phyloP scores from a whole-genome alignment of 2,329 filamentous ascomycete genomes.

The Penicillium sp. region DNA sequence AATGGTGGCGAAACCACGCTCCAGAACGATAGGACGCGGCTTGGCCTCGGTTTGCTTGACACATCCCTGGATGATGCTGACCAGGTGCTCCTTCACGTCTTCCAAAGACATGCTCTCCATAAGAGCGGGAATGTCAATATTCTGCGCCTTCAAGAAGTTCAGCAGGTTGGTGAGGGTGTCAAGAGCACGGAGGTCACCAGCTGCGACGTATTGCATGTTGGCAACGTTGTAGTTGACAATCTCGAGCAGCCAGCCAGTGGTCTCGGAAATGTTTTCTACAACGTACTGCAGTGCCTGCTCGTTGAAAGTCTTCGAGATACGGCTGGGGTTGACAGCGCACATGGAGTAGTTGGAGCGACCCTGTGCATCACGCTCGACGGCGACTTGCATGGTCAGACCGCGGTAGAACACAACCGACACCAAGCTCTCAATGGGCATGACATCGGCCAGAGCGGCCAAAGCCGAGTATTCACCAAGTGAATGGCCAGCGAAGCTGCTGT shows the following conservation, averaged over 20 bases:
- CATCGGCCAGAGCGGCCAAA: constrained; percentile 89
- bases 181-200: constrained; percentile 64
- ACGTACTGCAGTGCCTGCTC: constrained; percentile 96
- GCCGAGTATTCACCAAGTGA: constrained; percentile 98
- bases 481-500: constrained; percentile 97
- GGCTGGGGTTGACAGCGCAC: constrained; percentile 98
- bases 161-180: constrained; percentile 72
- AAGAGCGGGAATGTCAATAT: constrained; percentile 93
- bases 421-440: constrained; percentile 99
- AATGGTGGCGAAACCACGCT: constrained; percentile 95
- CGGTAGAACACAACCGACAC: constrained; percentile 99
- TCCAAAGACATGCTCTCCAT: constrained; percentile 83
- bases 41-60: constrained; percentile 85
- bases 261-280: constrained; percentile 89
- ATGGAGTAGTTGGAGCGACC: constrained; percentile 57
- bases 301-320: constrained; percentile 98
- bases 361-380: constrained; percentile 9
- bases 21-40: constrained; percentile 79
- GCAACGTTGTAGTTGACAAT: constrained; percentile 93
- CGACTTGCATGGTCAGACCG: constrained; percentile 39
- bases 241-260: constrained; percentile 92
- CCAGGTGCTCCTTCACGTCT: constrained; percentile 84
- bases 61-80: constrained; percentile 86
- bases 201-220: constrained; percentile 68
- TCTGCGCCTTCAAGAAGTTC: constrained; percentile 94